phyloP scores from a whole-genome alignment of 2,329 filamentous ascomycete species.

The Sclerotiophoma versabilis region DNA sequence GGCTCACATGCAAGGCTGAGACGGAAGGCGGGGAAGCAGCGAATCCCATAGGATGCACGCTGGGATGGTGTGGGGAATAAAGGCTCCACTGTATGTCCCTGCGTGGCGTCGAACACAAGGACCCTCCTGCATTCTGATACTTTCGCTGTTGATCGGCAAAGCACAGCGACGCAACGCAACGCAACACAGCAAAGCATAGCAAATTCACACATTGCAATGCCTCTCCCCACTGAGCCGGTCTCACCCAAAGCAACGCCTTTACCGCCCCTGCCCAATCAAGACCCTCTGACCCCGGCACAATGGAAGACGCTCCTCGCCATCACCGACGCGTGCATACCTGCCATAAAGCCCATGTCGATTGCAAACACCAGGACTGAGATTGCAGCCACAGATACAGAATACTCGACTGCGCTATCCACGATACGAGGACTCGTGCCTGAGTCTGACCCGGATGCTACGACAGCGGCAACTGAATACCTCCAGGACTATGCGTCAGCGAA shows the following conservation, averaged over 20 bases:
- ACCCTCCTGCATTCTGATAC: not conserved
- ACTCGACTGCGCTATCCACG: constrained; percentile 54
- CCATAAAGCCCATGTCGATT: constrained; percentile 56
- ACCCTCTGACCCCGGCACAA: constrained; percentile 62
- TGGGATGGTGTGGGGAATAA: constrained; percentile 8
- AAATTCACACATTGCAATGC: constrained; percentile 10
- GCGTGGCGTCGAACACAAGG: not conserved
- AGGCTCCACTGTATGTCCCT: constrained; percentile 5
- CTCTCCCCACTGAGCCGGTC: constrained; percentile 35
- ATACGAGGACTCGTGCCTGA: constrained; percentile 38
- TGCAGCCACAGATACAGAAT: constrained; percentile 59
- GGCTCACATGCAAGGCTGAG: constrained; percentile 1
- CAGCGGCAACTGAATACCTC: constrained; percentile 61
- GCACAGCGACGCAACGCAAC: not conserved
- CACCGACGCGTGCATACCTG: constrained; percentile 65
- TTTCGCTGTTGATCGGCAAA: not conserved
- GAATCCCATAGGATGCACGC: not conserved
- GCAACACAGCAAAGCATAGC: not conserved
- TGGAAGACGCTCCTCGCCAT: constrained; percentile 66
- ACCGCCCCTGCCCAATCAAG: constrained; percentile 55
- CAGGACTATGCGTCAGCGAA: constrained; percentile 60
- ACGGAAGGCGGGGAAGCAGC: constrained; percentile 5
- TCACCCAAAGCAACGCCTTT: constrained; percentile 53
- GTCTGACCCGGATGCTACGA: constrained; percentile 45
- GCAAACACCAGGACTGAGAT: constrained; percentile 52